Base-by-base conservation (phyloP, 2,329 filamentous ascomycete species). In the Microsporum canis region DNA sequence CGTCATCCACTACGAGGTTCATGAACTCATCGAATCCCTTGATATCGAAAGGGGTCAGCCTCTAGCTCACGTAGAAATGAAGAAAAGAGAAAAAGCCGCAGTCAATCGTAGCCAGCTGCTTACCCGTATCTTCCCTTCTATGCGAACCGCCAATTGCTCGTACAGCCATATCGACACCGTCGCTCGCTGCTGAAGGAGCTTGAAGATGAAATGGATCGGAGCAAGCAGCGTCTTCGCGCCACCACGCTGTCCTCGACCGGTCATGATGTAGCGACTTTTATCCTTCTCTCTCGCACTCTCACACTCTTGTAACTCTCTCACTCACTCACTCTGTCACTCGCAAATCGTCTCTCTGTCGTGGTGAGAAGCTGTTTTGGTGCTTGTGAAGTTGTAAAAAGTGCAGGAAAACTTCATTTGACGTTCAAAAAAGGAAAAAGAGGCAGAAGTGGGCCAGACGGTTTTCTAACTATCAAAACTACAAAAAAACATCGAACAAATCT, bases 11-110 rank as follows among this genome's bases (percentile, higher is more conserved):
- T 43, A 97, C 94, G 57, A 99, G 80, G 78, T 99, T 99, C 91
- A 99, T 96, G 78, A 97, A 99, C 76, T 99, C 94, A 73, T 99
- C 94, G 68, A 99, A 99, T 12, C 94, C 91, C 91, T 96, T 65
- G 31, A 39, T 33, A 2, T 31, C 60, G 47, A 59, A 49, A 45
- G 58, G 38, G 6, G 62, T 53, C 47, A 55, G 51, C 41, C 17
- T 23, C 31, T 12, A 39, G 53, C 36, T 56, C 53, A 8, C 34
- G 39, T 14, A 27, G 36, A 17, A 31, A 14, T 4, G 23, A 14
- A 17, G 59, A 53, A n/a, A 51, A 33, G n/a, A 51, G 61, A 23
- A 23, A 23, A 23, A 23, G 1, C 17, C 17, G 17, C 17, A 23
- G 17, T 23, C 17, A 23, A 23, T 23, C 17, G 17, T 23, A 23